phyloP scores from a whole-genome alignment of 2,329 filamentous ascomycete genomes.

The Hypoxylon sp. region DNA sequence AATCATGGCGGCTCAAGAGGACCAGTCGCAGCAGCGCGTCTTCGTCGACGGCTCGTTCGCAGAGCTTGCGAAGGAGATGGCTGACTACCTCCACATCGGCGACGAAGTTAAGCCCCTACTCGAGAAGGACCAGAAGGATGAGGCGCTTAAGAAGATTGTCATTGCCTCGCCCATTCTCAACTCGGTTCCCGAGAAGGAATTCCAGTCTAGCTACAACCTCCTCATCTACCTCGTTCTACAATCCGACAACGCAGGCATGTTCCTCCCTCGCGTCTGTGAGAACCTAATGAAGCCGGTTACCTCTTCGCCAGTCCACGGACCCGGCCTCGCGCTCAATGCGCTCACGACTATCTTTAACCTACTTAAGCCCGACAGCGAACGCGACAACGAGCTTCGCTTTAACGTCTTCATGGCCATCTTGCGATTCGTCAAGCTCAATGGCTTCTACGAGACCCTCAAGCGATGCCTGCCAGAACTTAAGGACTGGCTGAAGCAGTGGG shows the following conservation, averaged over 20 bases:
- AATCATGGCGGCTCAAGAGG: constrained; percentile 24
- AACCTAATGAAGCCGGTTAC: constrained; percentile 90
- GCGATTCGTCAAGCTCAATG: constrained; percentile 81
- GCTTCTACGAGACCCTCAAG: constrained; percentile 86
- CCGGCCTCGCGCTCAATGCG: constrained; percentile 88
- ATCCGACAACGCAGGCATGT: constrained; percentile 85
- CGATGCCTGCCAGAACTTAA: constrained; percentile 87
- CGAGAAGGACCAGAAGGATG: constrained; percentile 83
- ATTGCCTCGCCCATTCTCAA: constrained; percentile 83
- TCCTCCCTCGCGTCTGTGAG: constrained; percentile 88
- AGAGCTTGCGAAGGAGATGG: constrained; percentile 94
- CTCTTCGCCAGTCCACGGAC: constrained; percentile 87
- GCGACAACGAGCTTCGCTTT: constrained; percentile 83
- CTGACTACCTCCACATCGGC: constrained; percentile 90
- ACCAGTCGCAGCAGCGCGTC: constrained; percentile 70
- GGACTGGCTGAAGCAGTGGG: constrained; percentile 88
- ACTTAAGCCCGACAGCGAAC: constrained; percentile 77
- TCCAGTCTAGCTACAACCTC: constrained; percentile 95
- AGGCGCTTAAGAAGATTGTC: constrained; percentile 90
- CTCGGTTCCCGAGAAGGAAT: constrained; percentile 93
- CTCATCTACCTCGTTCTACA: constrained; percentile 93
- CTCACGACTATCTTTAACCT: constrained; percentile 98
- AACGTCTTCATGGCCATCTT: constrained; percentile 93
- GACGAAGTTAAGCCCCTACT: constrained; percentile 83
- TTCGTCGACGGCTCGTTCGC: constrained; percentile 93